Percentiles rank a stretch among this genome's conserved stretches.
Evolutionary conservation across 495 filamentous ascomycete genomes (phyloP).

Genomic region (Stereocaulon alpinum): DNA sequence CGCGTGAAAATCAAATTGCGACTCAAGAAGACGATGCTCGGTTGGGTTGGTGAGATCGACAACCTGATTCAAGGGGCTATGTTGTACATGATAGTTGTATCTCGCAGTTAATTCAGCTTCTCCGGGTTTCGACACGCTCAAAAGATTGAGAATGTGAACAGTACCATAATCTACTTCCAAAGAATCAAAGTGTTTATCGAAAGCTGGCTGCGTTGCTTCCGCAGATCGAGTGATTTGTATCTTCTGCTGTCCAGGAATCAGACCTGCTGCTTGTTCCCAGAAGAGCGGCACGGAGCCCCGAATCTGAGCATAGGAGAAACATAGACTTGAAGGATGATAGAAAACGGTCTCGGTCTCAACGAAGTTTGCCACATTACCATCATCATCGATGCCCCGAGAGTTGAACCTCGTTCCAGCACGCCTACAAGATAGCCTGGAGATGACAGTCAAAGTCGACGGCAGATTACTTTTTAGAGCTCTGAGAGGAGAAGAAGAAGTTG

Average conservation of each 20-base stretch:
- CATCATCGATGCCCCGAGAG: conserved; percentile 90
- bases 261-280: conserved; percentile 86
- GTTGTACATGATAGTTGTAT: conserved; percentile 65
- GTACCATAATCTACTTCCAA: conserved; percentile 79
- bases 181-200: conserved; percentile 83
- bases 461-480: conserved; percentile 43
- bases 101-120: conserved; percentile 70
- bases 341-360: conserved; percentile 58
- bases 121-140: conserved; percentile 74
- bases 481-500: conserved; percentile 44
- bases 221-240: conserved; percentile 79
- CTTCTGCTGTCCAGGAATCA: conserved; percentile 89
- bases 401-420: conserved; percentile 95
- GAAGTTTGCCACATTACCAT: conserved; percentile 92
- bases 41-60: conserved; percentile 31
- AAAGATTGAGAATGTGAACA: conserved; percentile 81
- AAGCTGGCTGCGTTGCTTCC: conserved; percentile 89
- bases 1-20: conserved; percentile 90
- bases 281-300: conserved; percentile 90
- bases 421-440: conserved; percentile 82
- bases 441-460: conserved; percentile 73
- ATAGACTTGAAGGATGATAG: conserved; percentile 62
- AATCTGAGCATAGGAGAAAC: conserved; percentile 90
- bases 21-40: conserved; percentile 64
- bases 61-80: conserved; percentile 52